These are phyloP conservation scores for Pistacia integerrima DNA, from an alignment of 345 rosid genomes.

Conservation along the genomic window DNA sequence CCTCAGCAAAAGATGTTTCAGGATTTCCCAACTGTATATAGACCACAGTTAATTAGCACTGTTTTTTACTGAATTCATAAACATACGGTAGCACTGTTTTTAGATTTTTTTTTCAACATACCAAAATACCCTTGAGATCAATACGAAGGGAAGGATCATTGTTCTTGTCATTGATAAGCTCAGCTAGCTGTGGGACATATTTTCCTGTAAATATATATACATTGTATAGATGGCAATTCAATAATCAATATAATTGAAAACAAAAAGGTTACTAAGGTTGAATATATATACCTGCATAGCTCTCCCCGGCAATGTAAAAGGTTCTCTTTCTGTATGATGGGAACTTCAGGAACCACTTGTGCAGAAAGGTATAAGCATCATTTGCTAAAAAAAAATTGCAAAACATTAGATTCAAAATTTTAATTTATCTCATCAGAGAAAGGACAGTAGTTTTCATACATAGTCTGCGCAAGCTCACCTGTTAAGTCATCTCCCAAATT, in stretches of 20 bases:
- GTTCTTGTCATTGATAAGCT: conserved; percentile 64
- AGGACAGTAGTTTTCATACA: background rate
- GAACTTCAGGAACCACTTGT: conserved; percentile 71
- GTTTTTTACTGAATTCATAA: background rate
- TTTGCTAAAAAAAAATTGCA: conserved; percentile 46
- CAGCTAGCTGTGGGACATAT: conserved; percentile 88
- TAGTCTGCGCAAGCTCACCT: conserved; percentile 39
- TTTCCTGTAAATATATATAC: conserved; percentile 49
- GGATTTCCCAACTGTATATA: conserved; percentile 80
- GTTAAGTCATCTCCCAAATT: conserved; percentile 71
- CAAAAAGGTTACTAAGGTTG: background rate
- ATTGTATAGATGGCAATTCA: background rate
- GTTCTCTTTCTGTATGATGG: conserved; percentile 56
- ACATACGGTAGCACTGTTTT: background rate
- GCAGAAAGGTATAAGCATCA: conserved; percentile 76
- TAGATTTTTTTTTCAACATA: conserved; percentile 25
- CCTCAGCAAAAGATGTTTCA: conserved; percentile 72
- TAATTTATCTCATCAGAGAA: conserved; percentile 7
- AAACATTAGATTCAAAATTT: conserved; percentile 13
- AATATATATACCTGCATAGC: conserved; percentile 74
- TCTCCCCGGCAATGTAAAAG: conserved; percentile 91
- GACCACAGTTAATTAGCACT: background rate
- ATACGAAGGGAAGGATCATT: conserved; percentile 52
- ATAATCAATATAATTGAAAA: background rate
- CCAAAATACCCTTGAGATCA: conserved; percentile 81